These are phyloP conservation scores for Venustampulla echinocandica DNA, from an alignment of 495 filamentous ascomycete genomes.

Conservation along the genomic window DNA sequence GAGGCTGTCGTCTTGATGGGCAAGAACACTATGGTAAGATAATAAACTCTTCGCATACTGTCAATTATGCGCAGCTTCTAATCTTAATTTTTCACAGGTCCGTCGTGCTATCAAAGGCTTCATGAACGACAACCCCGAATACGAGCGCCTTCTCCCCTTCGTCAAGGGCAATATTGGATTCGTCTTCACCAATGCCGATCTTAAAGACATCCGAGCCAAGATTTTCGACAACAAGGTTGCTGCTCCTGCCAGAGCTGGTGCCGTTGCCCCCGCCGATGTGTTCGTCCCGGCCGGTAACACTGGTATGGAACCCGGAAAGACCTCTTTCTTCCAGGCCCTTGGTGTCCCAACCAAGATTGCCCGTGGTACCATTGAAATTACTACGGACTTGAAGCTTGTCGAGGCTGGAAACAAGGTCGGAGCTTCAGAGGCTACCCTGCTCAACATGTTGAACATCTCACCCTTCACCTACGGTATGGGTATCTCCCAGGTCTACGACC, in stretches of 20 bases:
- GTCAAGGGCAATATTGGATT: conserved; percentile 98
- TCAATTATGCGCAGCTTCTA: conserved; percentile 1
- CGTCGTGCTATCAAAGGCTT: conserved; percentile 97
- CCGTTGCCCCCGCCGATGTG: conserved; percentile 81
- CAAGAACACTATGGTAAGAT: conserved; percentile 95
- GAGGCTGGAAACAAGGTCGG: conserved; percentile 90
- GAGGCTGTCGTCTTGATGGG: conserved; percentile 96
- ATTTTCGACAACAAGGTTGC: conserved; percentile 95
- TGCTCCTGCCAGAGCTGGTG: conserved; percentile 94
- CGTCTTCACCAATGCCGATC: conserved; percentile 97
- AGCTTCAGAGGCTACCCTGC: conserved; percentile 92
- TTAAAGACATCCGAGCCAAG: conserved; percentile 85
- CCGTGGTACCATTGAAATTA: conserved; percentile 99
- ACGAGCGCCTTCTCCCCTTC: conserved; percentile 90
- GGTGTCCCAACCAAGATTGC: conserved; percentile 99
- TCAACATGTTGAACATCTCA: conserved; percentile 99
- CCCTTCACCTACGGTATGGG: conserved; percentile 99
- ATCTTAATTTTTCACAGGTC: conserved; percentile 44
- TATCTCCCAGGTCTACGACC: conserved; percentile 90
- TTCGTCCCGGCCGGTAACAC: conserved; percentile 96
- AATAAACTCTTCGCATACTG: not conserved
- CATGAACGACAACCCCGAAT: conserved; percentile 82
- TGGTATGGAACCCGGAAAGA: conserved; percentile 99
- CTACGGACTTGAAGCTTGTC: conserved; percentile 93
- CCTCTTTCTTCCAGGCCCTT: conserved; percentile 99